phyloP scores from a whole-genome alignment of 306 rosid genomes.

The Gillenia trifoliata region DNA sequence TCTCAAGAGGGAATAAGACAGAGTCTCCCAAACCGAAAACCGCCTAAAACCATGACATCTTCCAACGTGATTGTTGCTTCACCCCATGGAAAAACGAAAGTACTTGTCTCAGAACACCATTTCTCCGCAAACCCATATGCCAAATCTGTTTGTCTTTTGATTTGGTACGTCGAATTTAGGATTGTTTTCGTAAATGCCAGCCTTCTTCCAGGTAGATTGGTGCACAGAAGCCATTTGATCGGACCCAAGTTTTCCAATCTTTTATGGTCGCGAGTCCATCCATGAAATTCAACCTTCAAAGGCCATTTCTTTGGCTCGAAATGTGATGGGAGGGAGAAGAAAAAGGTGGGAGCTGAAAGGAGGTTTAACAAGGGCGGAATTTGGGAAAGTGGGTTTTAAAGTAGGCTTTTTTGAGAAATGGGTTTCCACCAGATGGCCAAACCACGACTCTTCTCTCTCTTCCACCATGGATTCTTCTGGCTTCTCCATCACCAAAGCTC shows the following conservation, averaged over 20 bases:
- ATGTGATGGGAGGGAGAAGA: background rate
- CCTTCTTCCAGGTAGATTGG: slow-evolving; percentile 37
- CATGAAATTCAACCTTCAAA: slow-evolving; percentile 11
- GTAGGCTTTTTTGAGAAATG: slow-evolving; percentile 25
- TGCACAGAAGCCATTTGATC: slow-evolving; percentile 20
- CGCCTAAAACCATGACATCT: slow-evolving; percentile 34
- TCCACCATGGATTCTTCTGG: slow-evolving; percentile 17
- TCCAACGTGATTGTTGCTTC: slow-evolving; percentile 54
- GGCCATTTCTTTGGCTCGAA: slow-evolving; percentile 15
- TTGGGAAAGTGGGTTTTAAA: slow-evolving; percentile 32
- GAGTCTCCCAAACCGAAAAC: slow-evolving; percentile 12
- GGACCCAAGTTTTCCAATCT: slow-evolving; percentile 39
- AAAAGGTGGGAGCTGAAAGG: background rate
- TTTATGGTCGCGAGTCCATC: slow-evolving; percentile 6
- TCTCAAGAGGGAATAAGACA: slow-evolving; percentile 4
- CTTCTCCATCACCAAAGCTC: background rate
- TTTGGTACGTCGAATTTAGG: slow-evolving; percentile 16
- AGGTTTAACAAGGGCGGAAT: background rate
- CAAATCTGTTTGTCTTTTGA: slow-evolving; percentile 13
- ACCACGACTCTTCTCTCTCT: slow-evolving; percentile 27
- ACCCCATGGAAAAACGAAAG: slow-evolving; percentile 39
- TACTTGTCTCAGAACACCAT: slow-evolving; percentile 35
- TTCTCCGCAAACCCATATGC: slow-evolving; percentile 31
- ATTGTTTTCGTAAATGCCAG: slow-evolving; percentile 43
- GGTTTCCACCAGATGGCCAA: slow-evolving; percentile 36